Evolutionary conservation across 2,329 filamentous ascomycete species (phyloP).

Genomic region (Podosphaera xanthii): DNA sequence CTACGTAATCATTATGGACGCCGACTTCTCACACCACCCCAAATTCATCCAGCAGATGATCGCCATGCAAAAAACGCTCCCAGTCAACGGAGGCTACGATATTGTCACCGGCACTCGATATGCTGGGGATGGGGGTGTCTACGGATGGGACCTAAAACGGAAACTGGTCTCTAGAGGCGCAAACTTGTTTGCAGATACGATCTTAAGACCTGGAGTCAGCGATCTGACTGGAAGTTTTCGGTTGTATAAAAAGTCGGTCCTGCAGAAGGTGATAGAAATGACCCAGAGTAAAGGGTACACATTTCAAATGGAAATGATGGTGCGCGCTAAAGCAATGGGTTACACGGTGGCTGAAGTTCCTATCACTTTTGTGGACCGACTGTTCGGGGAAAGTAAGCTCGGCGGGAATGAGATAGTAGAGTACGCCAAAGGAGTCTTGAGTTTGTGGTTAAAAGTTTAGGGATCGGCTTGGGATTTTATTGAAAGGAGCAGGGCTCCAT

Average conservation of each 20-base stretch:
- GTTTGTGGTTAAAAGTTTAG: conserved; percentile 56
- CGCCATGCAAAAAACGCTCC: conserved; percentile 38
- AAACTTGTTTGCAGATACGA: conserved; percentile 87
- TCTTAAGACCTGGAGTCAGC: conserved; percentile 79
- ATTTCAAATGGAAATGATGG: conserved; percentile 99
- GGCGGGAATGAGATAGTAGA: conserved; percentile 90
- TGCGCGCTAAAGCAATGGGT: conserved; percentile 86
- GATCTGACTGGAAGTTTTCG: conserved; percentile 90
- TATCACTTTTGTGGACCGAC: conserved; percentile 82
- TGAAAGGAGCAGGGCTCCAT: too few species aligned
- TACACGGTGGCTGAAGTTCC: conserved; percentile 86
- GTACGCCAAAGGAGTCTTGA: conserved; percentile 71
- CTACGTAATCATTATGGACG: conserved; percentile 99
- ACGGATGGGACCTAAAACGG: conserved; percentile 86
- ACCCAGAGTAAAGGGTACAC: conserved; percentile 94
- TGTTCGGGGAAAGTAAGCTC: conserved; percentile 90
- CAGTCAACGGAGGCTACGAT: conserved; percentile 48
- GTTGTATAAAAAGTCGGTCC: conserved; percentile 73
- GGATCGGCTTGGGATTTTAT: neutral
- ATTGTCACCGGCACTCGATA: conserved; percentile 95
- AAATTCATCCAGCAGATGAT: conserved; percentile 98
- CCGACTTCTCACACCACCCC: conserved; percentile 96
- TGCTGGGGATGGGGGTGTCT: conserved; percentile 71
- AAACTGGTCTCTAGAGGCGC: conserved; percentile 69
- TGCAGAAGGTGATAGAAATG: conserved; percentile 73